These are phyloP conservation scores for Neospermospora avenae DNA, from an alignment of 2,329 filamentous ascomycete genomes.

Conservation along the genomic window DNA sequence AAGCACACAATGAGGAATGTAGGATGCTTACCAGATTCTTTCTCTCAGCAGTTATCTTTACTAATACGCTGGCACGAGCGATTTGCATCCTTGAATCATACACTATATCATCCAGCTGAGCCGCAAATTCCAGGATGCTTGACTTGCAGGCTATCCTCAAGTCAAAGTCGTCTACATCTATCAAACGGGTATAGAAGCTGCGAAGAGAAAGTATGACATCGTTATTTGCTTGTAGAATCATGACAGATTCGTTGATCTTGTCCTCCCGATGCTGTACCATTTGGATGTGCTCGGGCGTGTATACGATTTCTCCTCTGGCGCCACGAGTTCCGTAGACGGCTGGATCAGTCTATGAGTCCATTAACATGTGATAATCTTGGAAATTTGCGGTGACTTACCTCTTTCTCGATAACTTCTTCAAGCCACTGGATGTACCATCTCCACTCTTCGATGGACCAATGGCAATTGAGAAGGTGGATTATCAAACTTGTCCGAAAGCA, in stretches of 20 bases:
- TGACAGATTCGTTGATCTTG: slow-evolving; percentile 36
- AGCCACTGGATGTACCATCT: slow-evolving; percentile 41
- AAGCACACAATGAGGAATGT: not conserved
- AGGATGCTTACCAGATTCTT: slow-evolving; percentile 36
- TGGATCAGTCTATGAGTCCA: slow-evolving; percentile 28
- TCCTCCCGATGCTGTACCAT: slow-evolving; percentile 40
- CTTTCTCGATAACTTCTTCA: slow-evolving; percentile 35
- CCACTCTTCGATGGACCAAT: slow-evolving; percentile 44
- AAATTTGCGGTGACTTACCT: not conserved
- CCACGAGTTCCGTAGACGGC: not conserved
- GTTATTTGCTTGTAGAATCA: slow-evolving; percentile 39
- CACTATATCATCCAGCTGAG: slow-evolving; percentile 37
- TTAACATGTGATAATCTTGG: not conserved
- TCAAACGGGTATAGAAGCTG: slow-evolving; percentile 32
- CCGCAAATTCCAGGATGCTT: slow-evolving; percentile 31
- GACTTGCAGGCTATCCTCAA: slow-evolving; percentile 8
- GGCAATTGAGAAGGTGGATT: slow-evolving; percentile 38
- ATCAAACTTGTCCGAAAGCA: slow-evolving; percentile 39
- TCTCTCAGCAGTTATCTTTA: slow-evolving; percentile 36
- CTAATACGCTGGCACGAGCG: slow-evolving; percentile 35
- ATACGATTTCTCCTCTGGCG: too few relatives aligned
- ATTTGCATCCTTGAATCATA: slow-evolving; percentile 38
- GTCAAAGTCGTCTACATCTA: slow-evolving; percentile 28
- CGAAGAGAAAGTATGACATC: slow-evolving; percentile 36
- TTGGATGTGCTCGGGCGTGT: slow-evolving; percentile 34